Evolutionary conservation across 108 stramenopile species (phyloP).

Genomic region (Mediolabrus comicus): DNA sequence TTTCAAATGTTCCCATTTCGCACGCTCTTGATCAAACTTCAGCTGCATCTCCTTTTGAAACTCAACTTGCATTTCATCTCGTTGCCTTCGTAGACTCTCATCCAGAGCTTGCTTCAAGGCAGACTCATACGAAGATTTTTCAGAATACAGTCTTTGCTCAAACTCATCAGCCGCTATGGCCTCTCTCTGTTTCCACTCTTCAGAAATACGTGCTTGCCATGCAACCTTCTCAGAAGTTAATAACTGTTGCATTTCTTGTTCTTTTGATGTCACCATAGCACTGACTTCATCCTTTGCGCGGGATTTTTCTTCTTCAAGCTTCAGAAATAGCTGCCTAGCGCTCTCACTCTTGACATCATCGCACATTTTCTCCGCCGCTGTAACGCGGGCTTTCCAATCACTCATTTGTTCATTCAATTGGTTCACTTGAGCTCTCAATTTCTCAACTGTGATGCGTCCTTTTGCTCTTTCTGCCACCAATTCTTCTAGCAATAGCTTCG

Average conservation of each 20-base stretch:
- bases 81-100: conserved; percentile 12
- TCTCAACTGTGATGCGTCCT: conserved; percentile 54
- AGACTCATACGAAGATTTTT: conserved; percentile 6
- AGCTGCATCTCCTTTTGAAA: conserved; percentile 21
- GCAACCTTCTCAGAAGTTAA: conserved; percentile 15
- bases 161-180: neutral
- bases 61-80: conserved; percentile 13
- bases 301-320: conserved; percentile 32
- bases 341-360: conserved; percentile 41
- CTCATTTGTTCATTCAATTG: conserved; percentile 46
- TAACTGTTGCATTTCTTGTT: conserved; percentile 11
- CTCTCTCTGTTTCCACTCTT: conserved; percentile 18
- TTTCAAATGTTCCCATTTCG: conserved; percentile 32
- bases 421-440: conserved; percentile 40
- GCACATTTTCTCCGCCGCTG: conserved; percentile 32
- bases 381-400: conserved; percentile 35
- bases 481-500: conserved; percentile 64
- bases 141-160: neutral
- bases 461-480: conserved; percentile 56
- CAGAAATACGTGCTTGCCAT: conserved; percentile 17
- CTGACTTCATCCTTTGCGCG: conserved; percentile 20
- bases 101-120: conserved; percentile 21
- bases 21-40: conserved; percentile 26
- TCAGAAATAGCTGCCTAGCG: conserved; percentile 37
- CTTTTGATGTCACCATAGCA: conserved; percentile 12